Conservation (phyloP, 306 rosid species). For the Fragaria nilgerrensis region DNA sequence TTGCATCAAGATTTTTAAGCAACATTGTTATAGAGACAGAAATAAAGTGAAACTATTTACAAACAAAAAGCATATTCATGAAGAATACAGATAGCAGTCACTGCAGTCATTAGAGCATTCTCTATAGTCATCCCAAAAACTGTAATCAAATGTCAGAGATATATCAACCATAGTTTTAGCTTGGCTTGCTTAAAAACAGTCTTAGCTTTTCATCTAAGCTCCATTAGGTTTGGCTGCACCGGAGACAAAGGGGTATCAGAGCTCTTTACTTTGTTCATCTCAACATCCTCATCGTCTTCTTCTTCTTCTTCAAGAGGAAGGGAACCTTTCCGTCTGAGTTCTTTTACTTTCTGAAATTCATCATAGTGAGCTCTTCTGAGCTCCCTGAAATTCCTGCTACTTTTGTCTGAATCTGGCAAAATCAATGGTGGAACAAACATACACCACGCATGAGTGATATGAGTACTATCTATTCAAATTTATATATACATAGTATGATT, state of each 20-base stretch:
- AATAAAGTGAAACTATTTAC: slow-evolving; percentile 24
- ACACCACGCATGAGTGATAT: slow-evolving; percentile 6
- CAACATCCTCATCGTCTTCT: slow-evolving; percentile 37
- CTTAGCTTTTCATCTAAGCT: slow-evolving; percentile 27
- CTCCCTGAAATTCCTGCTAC: slow-evolving; percentile 52
- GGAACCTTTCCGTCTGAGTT: slow-evolving; percentile 56
- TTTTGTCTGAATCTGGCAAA: slow-evolving; percentile 52
- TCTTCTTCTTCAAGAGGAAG: slow-evolving; percentile 59
- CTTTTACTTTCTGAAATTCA: slow-evolving; percentile 79
- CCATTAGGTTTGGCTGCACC: slow-evolving; percentile 41
- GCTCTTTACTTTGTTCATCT: slow-evolving; percentile 25
- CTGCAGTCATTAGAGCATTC: slow-evolving; percentile 13
- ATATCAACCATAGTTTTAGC: slow-evolving; percentile 23
- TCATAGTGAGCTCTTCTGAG: slow-evolving; percentile 85
- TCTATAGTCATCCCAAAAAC: slow-evolving; percentile 11
- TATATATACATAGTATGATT: neutral
- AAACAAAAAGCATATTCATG: slow-evolving; percentile 11
- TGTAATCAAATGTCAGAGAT: slow-evolving; percentile 16
- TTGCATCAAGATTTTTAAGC: neutral
- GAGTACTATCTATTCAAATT: slow-evolving; percentile 15
- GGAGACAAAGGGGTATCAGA: slow-evolving; percentile 47
- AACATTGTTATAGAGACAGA: neutral
- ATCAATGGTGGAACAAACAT: slow-evolving; percentile 4
- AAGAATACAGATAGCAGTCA: neutral
- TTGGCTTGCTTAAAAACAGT: slow-evolving; percentile 12